Conservation (phyloP, 2,329 filamentous ascomycete genomes). For the Nemania sp. region DNA sequence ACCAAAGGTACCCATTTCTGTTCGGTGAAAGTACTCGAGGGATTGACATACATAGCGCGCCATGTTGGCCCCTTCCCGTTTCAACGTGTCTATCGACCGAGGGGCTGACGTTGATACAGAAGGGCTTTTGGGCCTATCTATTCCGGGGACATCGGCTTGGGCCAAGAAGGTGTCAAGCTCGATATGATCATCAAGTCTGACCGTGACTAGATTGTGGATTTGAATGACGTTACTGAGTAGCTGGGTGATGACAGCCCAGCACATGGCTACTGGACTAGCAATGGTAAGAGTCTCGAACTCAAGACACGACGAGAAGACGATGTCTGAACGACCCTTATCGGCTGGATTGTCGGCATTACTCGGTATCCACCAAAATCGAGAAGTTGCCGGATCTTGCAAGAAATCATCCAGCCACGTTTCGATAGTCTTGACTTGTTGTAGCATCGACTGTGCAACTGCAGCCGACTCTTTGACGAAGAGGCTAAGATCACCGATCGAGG, state of each 20-base stretch:
- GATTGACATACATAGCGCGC: conserved; percentile 29
- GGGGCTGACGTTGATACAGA: neutral
- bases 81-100: conserved; percentile 24
- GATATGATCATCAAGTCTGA: conserved; percentile 21
- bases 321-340: conserved; percentile 19
- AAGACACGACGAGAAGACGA: conserved; percentile 26
- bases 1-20: conserved; percentile 31
- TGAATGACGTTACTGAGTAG: conserved; percentile 31
- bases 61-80: conserved; percentile 25
- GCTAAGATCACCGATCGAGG: conserved; percentile 16
- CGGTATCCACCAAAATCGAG: conserved; percentile 25
- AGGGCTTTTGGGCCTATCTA: neutral
- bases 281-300: conserved; percentile 28
- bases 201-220: conserved; percentile 24
- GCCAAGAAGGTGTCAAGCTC: conserved; percentile 17
- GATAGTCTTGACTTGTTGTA: conserved; percentile 19
- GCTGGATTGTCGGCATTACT: conserved; percentile 24
- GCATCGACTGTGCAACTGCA: conserved; percentile 12
- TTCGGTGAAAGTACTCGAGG: conserved; percentile 29
- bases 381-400: conserved; percentile 18
- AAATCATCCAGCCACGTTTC: conserved; percentile 26
- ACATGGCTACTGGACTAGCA: conserved; percentile 23
- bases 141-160: neutral
- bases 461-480: conserved; percentile 22
- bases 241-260: conserved; percentile 27